Evolutionary conservation across 148 eudicot species (phyloP).

Genomic region (Camellia granthamiana): DNA sequence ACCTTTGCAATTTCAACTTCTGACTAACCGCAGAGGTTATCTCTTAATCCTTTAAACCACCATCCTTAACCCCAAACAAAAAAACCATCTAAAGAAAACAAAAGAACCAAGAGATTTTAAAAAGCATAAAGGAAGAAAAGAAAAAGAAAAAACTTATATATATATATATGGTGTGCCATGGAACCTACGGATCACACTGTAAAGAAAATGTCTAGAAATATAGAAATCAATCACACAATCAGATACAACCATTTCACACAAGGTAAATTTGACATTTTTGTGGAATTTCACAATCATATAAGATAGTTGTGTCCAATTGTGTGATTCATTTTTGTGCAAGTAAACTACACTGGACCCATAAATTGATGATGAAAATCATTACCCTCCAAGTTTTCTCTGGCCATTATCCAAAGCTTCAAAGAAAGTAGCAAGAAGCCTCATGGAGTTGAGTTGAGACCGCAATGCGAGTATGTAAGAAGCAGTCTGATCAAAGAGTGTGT

Average conservation of each 20-base stretch:
- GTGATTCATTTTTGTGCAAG: no score
- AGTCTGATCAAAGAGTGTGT: conserved; percentile 28
- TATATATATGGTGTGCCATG: not conserved
- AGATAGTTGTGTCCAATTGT: no score
- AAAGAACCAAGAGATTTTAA: not conserved
- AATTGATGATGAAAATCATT: not conserved
- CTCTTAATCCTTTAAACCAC: not conserved
- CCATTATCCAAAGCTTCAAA: conserved; percentile 19
- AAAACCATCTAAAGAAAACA: not conserved
- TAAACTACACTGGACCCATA: no score
- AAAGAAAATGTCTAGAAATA: no score
- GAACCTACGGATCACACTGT: not conserved
- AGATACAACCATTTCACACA: no score
- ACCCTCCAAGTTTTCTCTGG: conserved; percentile 26
- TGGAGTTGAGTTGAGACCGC: conserved; percentile 26
- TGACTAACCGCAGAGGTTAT: no score
- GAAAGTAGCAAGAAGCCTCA: conserved; percentile 21
- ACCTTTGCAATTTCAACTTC: no score
- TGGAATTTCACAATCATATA: no score
- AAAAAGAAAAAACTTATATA: not conserved
- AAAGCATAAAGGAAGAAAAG: not conserved
- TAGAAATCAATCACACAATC: no score
- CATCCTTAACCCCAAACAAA: not conserved
- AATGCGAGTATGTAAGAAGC: conserved; percentile 25
- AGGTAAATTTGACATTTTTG: no score